A percentile compares a stretch with the other conserved stretches of the same genome.
These are phyloP conservation scores for Blastobotrys americana DNA, from an alignment of 805 yeast species.

Conservation along the genomic window DNA sequence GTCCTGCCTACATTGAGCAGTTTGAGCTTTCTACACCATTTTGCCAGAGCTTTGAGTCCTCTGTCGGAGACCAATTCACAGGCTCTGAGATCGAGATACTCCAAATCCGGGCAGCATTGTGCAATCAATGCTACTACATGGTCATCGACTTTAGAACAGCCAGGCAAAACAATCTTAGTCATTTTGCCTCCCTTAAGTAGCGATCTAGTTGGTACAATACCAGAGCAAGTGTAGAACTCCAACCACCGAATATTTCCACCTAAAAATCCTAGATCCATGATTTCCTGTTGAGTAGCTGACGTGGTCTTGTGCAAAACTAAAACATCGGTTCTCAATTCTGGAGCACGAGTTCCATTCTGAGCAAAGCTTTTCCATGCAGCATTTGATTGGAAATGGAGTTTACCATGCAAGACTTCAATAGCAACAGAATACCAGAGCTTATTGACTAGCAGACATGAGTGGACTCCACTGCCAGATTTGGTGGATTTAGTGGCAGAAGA, in stretches of 20 bases:
- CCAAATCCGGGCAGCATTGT: conserved; percentile 49
- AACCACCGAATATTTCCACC: conserved; percentile 55
- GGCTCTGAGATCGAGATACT: conserved; percentile 70
- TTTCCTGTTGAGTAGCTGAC: conserved; percentile 44
- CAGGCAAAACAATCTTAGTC: conserved; percentile 55
- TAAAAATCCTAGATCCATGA: conserved; percentile 42
- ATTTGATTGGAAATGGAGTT: conserved; percentile 48
- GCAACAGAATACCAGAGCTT: conserved; percentile 56
- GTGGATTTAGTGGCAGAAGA: conserved; percentile 9
- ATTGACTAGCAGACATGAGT: conserved; percentile 63
- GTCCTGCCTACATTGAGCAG: conserved; percentile 78
- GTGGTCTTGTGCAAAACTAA: conserved; percentile 62
- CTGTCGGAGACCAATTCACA: conserved; percentile 72
- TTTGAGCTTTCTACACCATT: conserved; percentile 48
- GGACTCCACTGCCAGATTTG: conserved; percentile 29
- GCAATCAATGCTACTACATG: conserved; percentile 46
- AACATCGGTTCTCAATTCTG: conserved; percentile 24
- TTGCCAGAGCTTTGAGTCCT: conserved; percentile 63
- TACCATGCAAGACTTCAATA: conserved; percentile 45
- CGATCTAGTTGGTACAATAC: conserved; percentile 46
- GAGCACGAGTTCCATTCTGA: conserved; percentile 3
- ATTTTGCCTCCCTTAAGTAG: conserved; percentile 40
- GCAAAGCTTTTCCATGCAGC: conserved; percentile 40
- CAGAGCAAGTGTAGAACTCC: conserved; percentile 80
- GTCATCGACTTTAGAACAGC: conserved; percentile 58